Evolutionary conservation across 257 asterid species (phyloP), one percentile per base, ranked within the genome.

Genomic region (Avicennia marina): DNA sequence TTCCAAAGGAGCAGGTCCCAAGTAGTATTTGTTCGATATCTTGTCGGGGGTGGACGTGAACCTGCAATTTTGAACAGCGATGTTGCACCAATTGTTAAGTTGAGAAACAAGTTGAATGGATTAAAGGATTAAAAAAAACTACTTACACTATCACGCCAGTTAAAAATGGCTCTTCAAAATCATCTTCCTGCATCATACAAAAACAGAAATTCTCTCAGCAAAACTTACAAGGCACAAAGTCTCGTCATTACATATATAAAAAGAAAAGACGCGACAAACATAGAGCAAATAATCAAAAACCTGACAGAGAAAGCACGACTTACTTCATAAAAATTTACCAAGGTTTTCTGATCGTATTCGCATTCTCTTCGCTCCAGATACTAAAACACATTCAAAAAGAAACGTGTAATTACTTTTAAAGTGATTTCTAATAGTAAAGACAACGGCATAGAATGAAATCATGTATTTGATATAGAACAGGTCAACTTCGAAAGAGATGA

Each of bases 1-100:
- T 57, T 91, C 94, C 81, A 91, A 48, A 0, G 94, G 96, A 10
- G 96, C 96, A 25, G 96, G 96, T 22, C 98, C 98, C 4, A 91
- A 58, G 58, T 91, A 88, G 74, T 91, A 88, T 70, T 88, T 88
- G 16, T 91, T 91, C 22, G 79, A 75, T 64, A 78, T 69, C 51
- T 71, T 81, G 73, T 87, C 95, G 0, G 91, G 90, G 11, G 98
- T 87, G 12, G 98, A 85, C 36, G 95, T 87, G 72, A 91, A 90
- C 25, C 96, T 90, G 91, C 75, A 68, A 26, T 24, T 22, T 2
- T 2, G 6, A 22, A 50, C 29, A 29, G 36, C 7, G 69, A 26
- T 25, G 2, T 42, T 16, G 26, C 32, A 18, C 21, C 18, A 33
- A 25, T 9, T 1, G 20, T 10, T 16, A 11, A 1, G 22, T 10